Evolutionary conservation across 2,329 filamentous ascomycete species (phyloP).

Genomic region (Claviceps quebecensis): DNA sequence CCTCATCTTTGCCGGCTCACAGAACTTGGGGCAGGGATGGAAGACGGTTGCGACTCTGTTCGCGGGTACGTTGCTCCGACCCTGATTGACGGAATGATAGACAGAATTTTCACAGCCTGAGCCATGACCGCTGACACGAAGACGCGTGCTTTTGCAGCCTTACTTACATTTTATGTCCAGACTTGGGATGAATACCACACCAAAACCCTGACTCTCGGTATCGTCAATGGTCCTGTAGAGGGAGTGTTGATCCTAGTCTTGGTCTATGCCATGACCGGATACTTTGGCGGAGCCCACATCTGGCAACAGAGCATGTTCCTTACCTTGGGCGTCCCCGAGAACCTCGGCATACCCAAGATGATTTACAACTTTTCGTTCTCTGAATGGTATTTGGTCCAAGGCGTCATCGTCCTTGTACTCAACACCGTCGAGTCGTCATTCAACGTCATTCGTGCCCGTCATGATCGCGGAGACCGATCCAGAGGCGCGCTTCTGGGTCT

Average conservation of each 20-base stretch:
- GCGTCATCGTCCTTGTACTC: conserved; percentile 63
- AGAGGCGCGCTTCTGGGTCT: conserved; percentile 70
- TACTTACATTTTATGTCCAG: conserved; percentile 95
- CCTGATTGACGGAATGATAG: background rate
- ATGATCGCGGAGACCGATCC: conserved; percentile 56
- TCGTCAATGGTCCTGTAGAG: conserved; percentile 90
- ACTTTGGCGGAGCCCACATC: conserved; percentile 77
- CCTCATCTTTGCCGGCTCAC: conserved; percentile 77
- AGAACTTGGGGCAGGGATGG: conserved; percentile 91
- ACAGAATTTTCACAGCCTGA: background rate
- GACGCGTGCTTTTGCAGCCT: conserved; percentile 35
- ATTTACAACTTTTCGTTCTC: conserved; percentile 76
- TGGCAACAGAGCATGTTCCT: conserved; percentile 76
- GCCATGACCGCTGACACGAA: background rate
- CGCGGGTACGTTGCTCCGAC: conserved; percentile 40
- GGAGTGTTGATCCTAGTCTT: conserved; percentile 72
- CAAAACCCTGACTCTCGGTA: conserved; percentile 79
- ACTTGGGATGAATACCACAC: conserved; percentile 99
- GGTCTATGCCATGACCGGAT: conserved; percentile 73
- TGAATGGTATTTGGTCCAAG: conserved; percentile 86
- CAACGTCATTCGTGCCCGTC: conserved; percentile 75
- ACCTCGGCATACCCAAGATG: conserved; percentile 48
- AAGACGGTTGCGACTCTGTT: conserved; percentile 73
- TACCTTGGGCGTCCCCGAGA: conserved; percentile 53
- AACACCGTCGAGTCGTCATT: conserved; percentile 69